Evolutionary conservation across 164 flowering plant species (phyloP).

Genomic region (Stephania yunnanensis): DNA sequence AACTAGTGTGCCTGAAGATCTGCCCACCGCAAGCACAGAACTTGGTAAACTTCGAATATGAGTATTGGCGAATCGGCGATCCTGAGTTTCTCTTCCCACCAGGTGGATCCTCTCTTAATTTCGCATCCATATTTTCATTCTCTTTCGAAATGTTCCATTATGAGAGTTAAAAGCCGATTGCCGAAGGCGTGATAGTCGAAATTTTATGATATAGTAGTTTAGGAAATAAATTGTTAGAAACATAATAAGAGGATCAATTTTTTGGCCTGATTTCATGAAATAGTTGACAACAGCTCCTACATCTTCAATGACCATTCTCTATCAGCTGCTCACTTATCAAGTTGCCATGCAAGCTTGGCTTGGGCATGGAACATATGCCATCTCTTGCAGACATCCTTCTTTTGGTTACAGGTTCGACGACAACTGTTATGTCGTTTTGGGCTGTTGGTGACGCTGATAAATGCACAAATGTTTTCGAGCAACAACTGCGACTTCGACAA

Average conservation of each 20-base stretch:
- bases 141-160: background rate
- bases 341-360: background rate
- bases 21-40: conserved; percentile 17
- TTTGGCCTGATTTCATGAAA: background rate
- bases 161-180: background rate
- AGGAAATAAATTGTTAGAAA: background rate
- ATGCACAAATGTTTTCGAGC: background rate
- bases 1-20: conserved; percentile 18
- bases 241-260: background rate
- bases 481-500: too few relatives aligned
- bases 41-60: conserved; percentile 28
- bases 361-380: background rate
- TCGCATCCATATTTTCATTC: conserved; percentile 2
- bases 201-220: background rate
- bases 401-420: background rate
- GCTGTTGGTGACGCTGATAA: background rate
- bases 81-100: background rate
- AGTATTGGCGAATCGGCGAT: conserved; percentile 2
- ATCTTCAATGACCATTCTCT: background rate
- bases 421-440: background rate
- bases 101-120: conserved; percentile 4
- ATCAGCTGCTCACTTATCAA: background rate
- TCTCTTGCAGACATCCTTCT: background rate
- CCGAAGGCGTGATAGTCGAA: background rate
- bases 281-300: background rate